A percentile compares a stretch with the other conserved stretches of the same genome.
These are phyloP conservation scores for Lactarius trivialis DNA, from an alignment of 768 basidiomycete genomes.

Conservation along the genomic window DNA sequence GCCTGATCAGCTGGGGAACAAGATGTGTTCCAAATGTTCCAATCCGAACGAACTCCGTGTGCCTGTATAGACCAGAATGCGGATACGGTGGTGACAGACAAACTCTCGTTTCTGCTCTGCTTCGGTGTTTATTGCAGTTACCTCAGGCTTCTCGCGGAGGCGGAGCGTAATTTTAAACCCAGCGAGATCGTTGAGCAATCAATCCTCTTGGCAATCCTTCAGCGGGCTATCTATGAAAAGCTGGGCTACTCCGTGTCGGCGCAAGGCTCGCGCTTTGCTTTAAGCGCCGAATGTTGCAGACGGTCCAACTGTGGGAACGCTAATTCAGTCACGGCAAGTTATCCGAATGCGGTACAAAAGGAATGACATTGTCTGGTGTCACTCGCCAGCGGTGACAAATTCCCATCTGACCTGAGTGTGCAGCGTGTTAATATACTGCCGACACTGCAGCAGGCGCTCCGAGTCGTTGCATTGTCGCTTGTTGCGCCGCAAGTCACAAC, in stretches of 20 bases:
- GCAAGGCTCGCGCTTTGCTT: not conserved
- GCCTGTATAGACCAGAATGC: constrained; percentile 5
- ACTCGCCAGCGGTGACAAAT: not conserved
- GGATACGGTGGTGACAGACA: constrained; percentile 16
- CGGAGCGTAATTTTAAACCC: constrained; percentile 23
- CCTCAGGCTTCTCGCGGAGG: constrained; percentile 17
- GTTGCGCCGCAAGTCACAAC: not conserved
- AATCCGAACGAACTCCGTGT: not conserved
- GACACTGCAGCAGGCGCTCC: not conserved
- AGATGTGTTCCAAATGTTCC: not conserved
- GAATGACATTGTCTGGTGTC: constrained; percentile 1
- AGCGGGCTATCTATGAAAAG: not conserved
- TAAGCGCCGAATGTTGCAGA: constrained; percentile 5
- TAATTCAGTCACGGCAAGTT: constrained; percentile 2
- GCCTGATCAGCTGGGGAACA: not conserved
- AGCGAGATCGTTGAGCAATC: constrained; percentile 9
- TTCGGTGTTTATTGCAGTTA: constrained; percentile 12
- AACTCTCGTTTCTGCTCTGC: constrained; percentile 17
- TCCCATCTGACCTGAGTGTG: not conserved
- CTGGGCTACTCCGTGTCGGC: not conserved
- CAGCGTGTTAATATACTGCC: not conserved
- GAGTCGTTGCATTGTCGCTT: not conserved
- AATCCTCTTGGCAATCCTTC: not conserved
- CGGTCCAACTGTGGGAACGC: constrained; percentile 4
- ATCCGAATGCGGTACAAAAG: constrained; percentile 3